Conservation (phyloP, 2,329 filamentous ascomycete species). For the Fusarium sp. region DNA sequence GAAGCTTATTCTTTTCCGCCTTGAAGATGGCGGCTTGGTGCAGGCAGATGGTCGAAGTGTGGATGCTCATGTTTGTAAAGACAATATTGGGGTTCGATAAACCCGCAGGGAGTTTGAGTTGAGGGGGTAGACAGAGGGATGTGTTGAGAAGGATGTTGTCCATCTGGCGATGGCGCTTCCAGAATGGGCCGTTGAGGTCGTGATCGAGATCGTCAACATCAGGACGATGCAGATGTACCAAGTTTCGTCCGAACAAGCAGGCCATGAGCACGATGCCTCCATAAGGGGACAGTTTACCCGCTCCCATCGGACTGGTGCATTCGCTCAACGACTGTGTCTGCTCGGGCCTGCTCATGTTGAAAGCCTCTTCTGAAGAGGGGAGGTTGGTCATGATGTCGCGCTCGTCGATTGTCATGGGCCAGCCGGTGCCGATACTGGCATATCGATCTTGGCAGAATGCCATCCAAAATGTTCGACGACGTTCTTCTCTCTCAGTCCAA, state of each 20-base stretch:
- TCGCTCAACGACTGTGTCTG: constrained; percentile 77
- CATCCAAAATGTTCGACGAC: constrained; percentile 95
- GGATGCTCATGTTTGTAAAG: constrained; percentile 96
- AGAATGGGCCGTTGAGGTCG: constrained; percentile 93
- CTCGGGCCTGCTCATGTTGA: constrained; percentile 81
- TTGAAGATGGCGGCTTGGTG: constrained; percentile 99
- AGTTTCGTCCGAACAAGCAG: constrained; percentile 90
- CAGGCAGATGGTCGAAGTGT: constrained; percentile 96
- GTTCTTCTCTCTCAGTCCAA: constrained; percentile 94
- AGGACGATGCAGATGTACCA: constrained; percentile 90
- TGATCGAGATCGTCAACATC: constrained; percentile 83
- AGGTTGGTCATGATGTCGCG: constrained; percentile 89
- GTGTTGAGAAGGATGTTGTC: constrained; percentile 93
- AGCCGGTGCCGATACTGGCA: constrained; percentile 94
- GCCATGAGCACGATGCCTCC: constrained; percentile 86
- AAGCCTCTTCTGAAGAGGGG: constrained; percentile 86
- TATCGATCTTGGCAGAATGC: constrained; percentile 91
- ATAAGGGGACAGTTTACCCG: constrained; percentile 79
- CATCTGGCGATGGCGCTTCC: constrained; percentile 90
- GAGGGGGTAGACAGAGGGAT: constrained; percentile 81
- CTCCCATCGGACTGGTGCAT: constrained; percentile 77
- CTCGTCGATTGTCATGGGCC: constrained; percentile 96
- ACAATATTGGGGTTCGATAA: constrained; percentile 85
- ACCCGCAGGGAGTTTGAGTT: constrained; percentile 82
- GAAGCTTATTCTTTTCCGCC: constrained; percentile 87